Percentiles rank a stretch among this genome's conserved stretches.
phyloP scores from a whole-genome alignment of 2,329 filamentous ascomycete species.

The Dactylellina haptotyla region DNA sequence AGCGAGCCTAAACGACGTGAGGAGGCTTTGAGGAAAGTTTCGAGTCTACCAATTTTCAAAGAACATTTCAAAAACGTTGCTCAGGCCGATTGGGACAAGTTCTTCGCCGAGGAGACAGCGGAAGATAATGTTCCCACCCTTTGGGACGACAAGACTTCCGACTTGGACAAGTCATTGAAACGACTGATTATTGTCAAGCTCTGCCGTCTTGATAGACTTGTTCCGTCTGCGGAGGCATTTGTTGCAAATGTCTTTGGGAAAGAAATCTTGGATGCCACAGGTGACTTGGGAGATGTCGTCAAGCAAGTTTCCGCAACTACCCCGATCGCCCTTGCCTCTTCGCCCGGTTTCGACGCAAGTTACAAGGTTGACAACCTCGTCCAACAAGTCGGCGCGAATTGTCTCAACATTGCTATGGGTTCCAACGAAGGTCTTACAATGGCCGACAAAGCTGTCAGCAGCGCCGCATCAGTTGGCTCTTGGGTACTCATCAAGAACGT shows the following conservation, averaged over 20 bases:
- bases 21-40: slow-evolving; percentile 74
- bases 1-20: slow-evolving; percentile 72
- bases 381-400: slow-evolving; percentile 80
- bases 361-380: slow-evolving; percentile 98
- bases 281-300: slow-evolving; percentile 86
- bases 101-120: slow-evolving; percentile 84
- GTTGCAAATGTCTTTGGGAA: slow-evolving; percentile 84
- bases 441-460: slow-evolving; percentile 93
- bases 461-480: slow-evolving; percentile 87
- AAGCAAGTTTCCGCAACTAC: slow-evolving; percentile 83
- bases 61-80: slow-evolving; percentile 73
- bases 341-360: slow-evolving; percentile 94
- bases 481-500: slow-evolving; percentile 99
- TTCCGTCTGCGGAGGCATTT: slow-evolving; percentile 91
- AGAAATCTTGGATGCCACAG: slow-evolving; percentile 81
- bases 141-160: slow-evolving; percentile 69
- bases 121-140: slow-evolving; percentile 82
- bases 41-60: slow-evolving; percentile 77
- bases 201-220: slow-evolving; percentile 93
- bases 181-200: slow-evolving; percentile 92
- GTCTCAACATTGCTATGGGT: slow-evolving; percentile 98
- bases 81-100: slow-evolving; percentile 77
- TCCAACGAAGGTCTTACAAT: slow-evolving; percentile 92
- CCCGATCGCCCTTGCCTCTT: slow-evolving; percentile 91
- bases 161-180: slow-evolving; percentile 79